Base-by-base conservation (phyloP, 768 basidiomycete genomes). In the Mycena pura region DNA sequence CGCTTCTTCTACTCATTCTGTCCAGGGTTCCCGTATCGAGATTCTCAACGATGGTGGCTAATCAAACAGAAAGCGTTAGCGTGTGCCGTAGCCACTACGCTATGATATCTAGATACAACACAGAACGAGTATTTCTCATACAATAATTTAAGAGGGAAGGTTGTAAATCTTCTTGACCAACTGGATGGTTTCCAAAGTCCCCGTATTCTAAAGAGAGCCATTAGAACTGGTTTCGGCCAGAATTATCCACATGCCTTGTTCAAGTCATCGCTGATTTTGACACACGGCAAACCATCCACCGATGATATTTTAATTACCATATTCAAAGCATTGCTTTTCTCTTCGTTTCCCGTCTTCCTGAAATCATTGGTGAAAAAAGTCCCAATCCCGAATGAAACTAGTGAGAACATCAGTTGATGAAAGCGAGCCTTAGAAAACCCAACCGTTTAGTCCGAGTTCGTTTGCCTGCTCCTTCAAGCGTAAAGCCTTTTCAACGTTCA, bases 351-450 rank as follows among this genome's bases (percentile, higher is more conserved):
- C 39, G 72, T 67, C 70, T 68, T 82, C 73, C 27, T 76, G 77
- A 96, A 97, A 74, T 97, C 95, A 70, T 97, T 98, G 15, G 95
- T 94, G 9, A 98, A 74, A 72, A 83, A 90, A 0, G 97, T 99
- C 1, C 97, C 97, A 41, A 99, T 95, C 9, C 97, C 97, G 72
- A 95, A 99, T 1, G 89, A 84, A 50, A 88, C 95, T 96, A 61
- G 41, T 38, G 53, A 50, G 44, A 15, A 47, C 15, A 36, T 51
- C 45, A 57, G 41, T 40, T 46, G 9, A 38, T 54, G 34, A 61
- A 27, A 27, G 29, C 56, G 28, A 34, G 62, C 10, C 58, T 38
- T 28, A 7, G 15, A 4, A 39, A 43, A 6, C 65, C 79, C 29
- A 63, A 89, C 92, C 79, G 19, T 74, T 77, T 56, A 98, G 84